Percentiles rank a stretch among this genome's conserved stretches.
Evolutionary conservation across 441 rosid genomes (phyloP).

Genomic region (Metrosideros polymorpha): DNA sequence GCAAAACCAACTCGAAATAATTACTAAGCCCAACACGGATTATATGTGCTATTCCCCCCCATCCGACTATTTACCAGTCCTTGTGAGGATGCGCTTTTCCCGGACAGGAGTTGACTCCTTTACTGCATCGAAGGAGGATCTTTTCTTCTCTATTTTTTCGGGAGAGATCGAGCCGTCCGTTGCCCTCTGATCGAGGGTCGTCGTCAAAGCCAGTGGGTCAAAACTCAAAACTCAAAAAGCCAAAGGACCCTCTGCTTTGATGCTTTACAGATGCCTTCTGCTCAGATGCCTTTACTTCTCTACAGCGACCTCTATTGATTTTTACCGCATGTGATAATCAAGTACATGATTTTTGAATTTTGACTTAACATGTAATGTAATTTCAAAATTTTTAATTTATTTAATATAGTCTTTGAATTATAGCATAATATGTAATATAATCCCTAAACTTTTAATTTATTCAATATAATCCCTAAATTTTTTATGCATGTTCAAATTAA

Average conservation of each 20-base stretch:
- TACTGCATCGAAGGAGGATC: neutral
- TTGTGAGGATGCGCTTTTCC: neutral
- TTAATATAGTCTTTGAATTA: too few species aligned
- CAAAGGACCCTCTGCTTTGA: neutral
- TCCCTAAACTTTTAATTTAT: too few species aligned
- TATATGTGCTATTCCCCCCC: neutral
- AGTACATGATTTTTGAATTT: too few species aligned
- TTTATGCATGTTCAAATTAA: too few species aligned
- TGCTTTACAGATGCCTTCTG: neutral
- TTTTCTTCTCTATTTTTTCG: neutral
- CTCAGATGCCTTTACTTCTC: neutral
- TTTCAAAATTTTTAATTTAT: too few species aligned
- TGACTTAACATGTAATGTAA: too few species aligned
- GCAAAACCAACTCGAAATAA: neutral
- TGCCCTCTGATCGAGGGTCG: neutral
- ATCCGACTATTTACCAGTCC: neutral
- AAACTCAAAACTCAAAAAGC: neutral
- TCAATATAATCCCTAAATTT: too few species aligned
- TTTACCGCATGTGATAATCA: too few species aligned
- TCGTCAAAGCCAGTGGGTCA: neutral
- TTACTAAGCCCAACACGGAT: neutral
- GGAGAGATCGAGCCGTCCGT: neutral
- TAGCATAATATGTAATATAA: too few species aligned
- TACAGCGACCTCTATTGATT: neutral
- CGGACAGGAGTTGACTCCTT: neutral